A percentile compares a stretch with the other conserved stretches of the same genome.
Evolutionary conservation across 163 green algal species (phyloP).

Genomic region (Scenedesmus sp.): DNA sequence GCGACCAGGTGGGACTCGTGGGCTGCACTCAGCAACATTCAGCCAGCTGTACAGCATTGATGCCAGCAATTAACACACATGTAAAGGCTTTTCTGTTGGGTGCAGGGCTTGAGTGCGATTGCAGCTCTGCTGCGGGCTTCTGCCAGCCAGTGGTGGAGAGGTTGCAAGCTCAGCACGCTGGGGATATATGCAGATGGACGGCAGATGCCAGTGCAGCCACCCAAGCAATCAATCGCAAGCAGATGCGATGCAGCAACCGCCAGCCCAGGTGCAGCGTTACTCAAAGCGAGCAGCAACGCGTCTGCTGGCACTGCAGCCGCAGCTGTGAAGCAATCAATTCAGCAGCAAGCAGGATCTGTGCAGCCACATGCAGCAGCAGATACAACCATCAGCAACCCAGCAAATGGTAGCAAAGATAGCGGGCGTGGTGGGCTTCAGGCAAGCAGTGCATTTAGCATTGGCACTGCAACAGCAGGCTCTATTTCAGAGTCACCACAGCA

Average conservation of each 20-base stretch:
- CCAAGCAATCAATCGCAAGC: neutral
- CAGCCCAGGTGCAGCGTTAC: neutral
- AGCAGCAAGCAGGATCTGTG: neutral
- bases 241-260: neutral
- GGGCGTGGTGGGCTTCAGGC: neutral
- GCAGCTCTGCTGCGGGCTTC: slow-evolving; percentile 17
- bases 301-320: neutral
- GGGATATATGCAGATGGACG: slow-evolving; percentile 26
- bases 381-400: too few relatives aligned
- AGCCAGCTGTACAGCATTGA: neutral
- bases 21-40: neutral
- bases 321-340: neutral
- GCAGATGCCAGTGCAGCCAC: neutral
- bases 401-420: neutral
- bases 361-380: neutral
- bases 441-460: neutral
- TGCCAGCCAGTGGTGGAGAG: slow-evolving; percentile 27
- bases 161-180: slow-evolving; percentile 19
- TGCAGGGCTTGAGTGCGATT: slow-evolving; percentile 32
- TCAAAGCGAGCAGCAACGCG: neutral
- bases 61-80: neutral
- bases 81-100: neutral
- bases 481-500: neutral
- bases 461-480: neutral
- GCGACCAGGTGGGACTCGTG: slow-evolving; percentile 21